Evolutionary conservation across 2,329 filamentous ascomycete species (phyloP).

Genomic region (Torrubiellomyces zombiae): DNA sequence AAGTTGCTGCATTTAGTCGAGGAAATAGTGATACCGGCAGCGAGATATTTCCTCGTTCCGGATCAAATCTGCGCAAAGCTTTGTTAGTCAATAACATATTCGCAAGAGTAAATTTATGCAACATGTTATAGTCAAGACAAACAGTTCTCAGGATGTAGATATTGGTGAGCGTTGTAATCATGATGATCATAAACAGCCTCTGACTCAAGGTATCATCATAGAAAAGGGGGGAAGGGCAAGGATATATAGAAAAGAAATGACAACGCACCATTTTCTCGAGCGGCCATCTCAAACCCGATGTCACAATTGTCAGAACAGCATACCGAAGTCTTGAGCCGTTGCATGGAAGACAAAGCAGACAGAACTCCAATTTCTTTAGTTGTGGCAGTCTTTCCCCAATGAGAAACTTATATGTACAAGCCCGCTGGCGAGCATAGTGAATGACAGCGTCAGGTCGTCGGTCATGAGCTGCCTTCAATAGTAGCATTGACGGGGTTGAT

Average conservation of each 20-base stretch:
- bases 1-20: neutral
- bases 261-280: too few species aligned
- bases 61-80: too few species aligned
- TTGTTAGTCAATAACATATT: too few species aligned
- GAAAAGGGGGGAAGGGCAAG: slow-evolving; percentile 6
- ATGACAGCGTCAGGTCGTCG: too few species aligned
- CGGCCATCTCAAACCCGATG: too few species aligned
- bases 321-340: too few species aligned
- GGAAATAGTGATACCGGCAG: neutral
- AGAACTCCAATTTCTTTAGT: slow-evolving; percentile 25
- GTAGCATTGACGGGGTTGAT: slow-evolving; percentile 48
- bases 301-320: too few species aligned
- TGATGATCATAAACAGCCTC: slow-evolving; percentile 31
- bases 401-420: slow-evolving; percentile 19
- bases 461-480: slow-evolving; percentile 25
- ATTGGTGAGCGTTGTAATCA: slow-evolving; percentile 22
- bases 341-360: too few species aligned
- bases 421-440: too few species aligned
- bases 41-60: too few species aligned
- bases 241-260: too few species aligned
- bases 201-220: slow-evolving; percentile 24
- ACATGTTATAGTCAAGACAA: slow-evolving; percentile 5
- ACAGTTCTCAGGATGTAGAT: slow-evolving; percentile 12
- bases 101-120: too few species aligned
- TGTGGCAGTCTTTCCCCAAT: slow-evolving; percentile 18